phyloP scores from a whole-genome alignment of 2,329 filamentous ascomycete genomes.

The Botrytis deweyae region DNA sequence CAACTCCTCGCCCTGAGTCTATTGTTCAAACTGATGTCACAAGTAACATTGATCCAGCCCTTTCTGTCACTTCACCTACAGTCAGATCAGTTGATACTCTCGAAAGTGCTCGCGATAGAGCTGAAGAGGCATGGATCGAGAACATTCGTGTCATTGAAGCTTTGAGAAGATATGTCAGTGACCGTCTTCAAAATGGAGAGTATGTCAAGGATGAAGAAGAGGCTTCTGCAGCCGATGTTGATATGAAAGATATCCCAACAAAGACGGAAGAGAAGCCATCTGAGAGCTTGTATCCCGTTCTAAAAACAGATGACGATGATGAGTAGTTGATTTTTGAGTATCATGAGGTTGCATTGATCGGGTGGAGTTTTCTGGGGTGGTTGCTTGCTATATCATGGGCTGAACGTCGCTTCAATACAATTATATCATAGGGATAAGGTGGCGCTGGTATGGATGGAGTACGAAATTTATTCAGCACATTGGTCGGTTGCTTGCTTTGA shows the following conservation, averaged over 20 bases:
- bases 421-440: background rate
- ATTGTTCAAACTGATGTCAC: conserved; percentile 44
- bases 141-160: conserved; percentile 65
- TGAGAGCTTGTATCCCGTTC: conserved; percentile 31
- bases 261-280: conserved; percentile 20
- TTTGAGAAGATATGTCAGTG: conserved; percentile 57
- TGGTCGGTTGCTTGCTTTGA: background rate
- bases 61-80: conserved; percentile 52
- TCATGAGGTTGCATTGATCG: background rate
- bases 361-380: conserved; percentile 3
- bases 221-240: conserved; percentile 28
- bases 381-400: conserved; percentile 4
- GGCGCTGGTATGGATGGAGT: conserved; percentile 4
- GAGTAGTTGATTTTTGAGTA: conserved; percentile 10
- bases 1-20: conserved; percentile 39
- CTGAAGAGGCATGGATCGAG: conserved; percentile 64
- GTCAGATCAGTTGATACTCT: conserved; percentile 52
- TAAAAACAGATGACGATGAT: conserved; percentile 29
- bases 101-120: conserved; percentile 54
- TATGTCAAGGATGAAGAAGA: conserved; percentile 45
- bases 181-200: conserved; percentile 56
- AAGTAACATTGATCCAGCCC: conserved; percentile 39
- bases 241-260: conserved; percentile 12
- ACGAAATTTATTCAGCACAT: background rate
- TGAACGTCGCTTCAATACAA: background rate